Evolutionary conservation across 2,329 filamentous ascomycete species (phyloP), one percentile per base, ranked within the genome.

Genomic region (Colletotrichum sp.): DNA sequence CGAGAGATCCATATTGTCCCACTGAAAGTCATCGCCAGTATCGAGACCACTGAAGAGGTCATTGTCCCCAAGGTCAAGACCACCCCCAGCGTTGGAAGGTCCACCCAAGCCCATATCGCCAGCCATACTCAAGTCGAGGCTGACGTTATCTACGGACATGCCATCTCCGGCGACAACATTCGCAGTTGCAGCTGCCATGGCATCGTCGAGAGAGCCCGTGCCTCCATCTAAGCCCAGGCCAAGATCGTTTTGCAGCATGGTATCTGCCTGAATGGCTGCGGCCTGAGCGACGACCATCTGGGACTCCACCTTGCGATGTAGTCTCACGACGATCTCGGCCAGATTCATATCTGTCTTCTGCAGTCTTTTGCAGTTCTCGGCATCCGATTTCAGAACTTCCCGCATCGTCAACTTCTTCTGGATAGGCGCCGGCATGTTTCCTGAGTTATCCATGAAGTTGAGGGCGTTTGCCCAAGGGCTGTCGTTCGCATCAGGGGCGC

Each of bases 241-340:
- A 68, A 90, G 84, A 49, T 86, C 86, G 6, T 82, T 81, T 61
- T 87, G 86, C 22, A 90, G 83, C 79, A 90, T 86, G 4, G 83
- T 80, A 69, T 85, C 84, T 5, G 84, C 80, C 69, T 84, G 84
- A 27, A 85, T 84, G 79, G 81, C 83, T 39, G 71, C 78, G 12
- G 82, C 78, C 76, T 83, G 79, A 19, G 84, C 80, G 72, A 84
- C 78, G 39, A 86, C 85, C 86, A 94, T 89, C 81, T 93, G 92
- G n/a, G 90, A 88, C 83, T 95, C 92, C 13, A 95, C 92, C 4
- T 89, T 87, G 30, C 92, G 88, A 81, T 93, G 87, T 9, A 94
- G 88, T 9, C 93, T 90, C 12, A 93, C 90, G 16, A 92, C 85
- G 11, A 89, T 89, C 82, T 94, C 93, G 2, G 92, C 92, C 61